Base-by-base conservation (phyloP, 805 yeast species). In the Isabelozyma rhagii region DNA sequence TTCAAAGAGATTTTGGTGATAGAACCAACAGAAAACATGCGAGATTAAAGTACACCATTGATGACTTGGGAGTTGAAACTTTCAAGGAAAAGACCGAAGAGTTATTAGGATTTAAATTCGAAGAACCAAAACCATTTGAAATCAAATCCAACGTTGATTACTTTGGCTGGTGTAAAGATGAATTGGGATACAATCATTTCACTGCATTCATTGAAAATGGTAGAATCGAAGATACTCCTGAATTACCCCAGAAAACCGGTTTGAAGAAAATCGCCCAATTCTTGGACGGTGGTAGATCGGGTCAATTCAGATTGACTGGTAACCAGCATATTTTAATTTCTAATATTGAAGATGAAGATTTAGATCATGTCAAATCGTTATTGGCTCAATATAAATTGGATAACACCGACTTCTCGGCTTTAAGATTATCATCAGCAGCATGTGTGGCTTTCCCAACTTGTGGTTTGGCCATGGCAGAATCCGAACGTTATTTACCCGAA, bases 391-490 rank as follows among this genome's bases (percentile, higher is more conserved):
- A 87, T 72, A 88, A 86, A 68, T 79, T 93, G 55, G 97, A 90
- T 66, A 91, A 90, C 72, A 78, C 91, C 46, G 80, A 84, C 56
- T 87, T 84, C 70, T 84, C 96, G 49, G 96, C 87, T 3, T 77
- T 93, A 62, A 83, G 98, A 68, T 78, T 90, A 51, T 86, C 96
- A 8, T 89, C 97, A 7, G 91, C 96, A 25, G 96, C 98, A 0
- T 93, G 98, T 81, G 98, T 93, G 51, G 97, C 97, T 2, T 85
- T 93, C 81, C 98, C 98, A 58, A 93, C 98, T 1, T 93, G 98
- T 82, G 98, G 98, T 58, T 81, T 93, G 63, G 98, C 98, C 15
- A 91, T 93, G 97, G 98, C 98, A 34, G 98, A 93, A 74, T 87
- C 96, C 48, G 98, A 93, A 75, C 84, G 98, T 66, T 86, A 85